Base-by-base conservation (phyloP, 1,139 yeast genomes). In the Taiozyma sp. region DNA sequence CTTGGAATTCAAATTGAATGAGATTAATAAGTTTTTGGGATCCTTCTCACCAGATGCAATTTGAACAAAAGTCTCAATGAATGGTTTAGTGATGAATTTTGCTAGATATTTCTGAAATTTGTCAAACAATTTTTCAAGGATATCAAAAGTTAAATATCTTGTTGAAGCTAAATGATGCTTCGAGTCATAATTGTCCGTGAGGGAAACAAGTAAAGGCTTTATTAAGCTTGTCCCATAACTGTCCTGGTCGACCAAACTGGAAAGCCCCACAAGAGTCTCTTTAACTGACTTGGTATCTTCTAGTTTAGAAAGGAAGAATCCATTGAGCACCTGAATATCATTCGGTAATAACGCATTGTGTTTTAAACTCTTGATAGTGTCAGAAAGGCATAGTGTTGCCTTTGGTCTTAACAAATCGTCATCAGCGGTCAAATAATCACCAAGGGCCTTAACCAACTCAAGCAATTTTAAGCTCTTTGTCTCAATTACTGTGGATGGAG, bases 11-110 rank as follows among this genome's bases (percentile, higher is more conserved):
- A 90, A 66, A 4, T 73, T 68, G 62, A 93, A 91, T 0, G 96
- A 88, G 2, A 78, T 56, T 60, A 93, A 68, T 56, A 93, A 73
- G 65, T 95, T 93, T 52, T 90, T 75, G 4, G 99, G 99, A 67
- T 93, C 99, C 63, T 93, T 95, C 64, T 93, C 99, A 29, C 96
- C 96, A 12, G 81, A 75, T 5, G 96, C 88, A 45, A 90, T 65
- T 53, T 82, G 81, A 39, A 87, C 67, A 60, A 86, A 91, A 0
- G 85, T 68, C 49, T 75, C 67, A 36, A 88, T 73, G 52, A 76
- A 81, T 14, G 67, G 56, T 38, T 77, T 76, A 22, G 73, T 68
- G 28, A 63, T 51, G 16, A 19, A 39, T 28, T 41, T 62, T 45
- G n/a, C 44, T 14, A 50, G 55, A 46, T 48, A 62, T 47, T 45